A percentile compares a stretch with the other conserved stretches of the same genome.
Evolutionary conservation across 1,139 yeast genomes (phyloP).

Genomic region (Lodderomyces theae): DNA sequence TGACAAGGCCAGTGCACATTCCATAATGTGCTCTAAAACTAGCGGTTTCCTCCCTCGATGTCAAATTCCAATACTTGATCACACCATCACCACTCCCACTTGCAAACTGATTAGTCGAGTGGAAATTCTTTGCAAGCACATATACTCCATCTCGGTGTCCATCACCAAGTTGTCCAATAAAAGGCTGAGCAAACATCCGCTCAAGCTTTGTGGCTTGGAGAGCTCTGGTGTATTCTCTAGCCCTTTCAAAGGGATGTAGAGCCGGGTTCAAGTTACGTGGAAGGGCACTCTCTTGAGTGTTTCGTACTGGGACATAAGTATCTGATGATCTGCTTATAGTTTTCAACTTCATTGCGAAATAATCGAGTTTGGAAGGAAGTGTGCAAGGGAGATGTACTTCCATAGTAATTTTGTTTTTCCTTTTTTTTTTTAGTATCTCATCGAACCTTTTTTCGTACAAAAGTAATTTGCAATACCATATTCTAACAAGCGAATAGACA

Average conservation of each 20-base stretch:
- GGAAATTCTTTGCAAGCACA: conserved; percentile 75
- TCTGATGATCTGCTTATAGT: conserved; percentile 90
- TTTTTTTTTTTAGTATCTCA: neutral
- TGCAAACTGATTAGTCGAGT: conserved; percentile 70
- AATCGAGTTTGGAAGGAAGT: too few relatives aligned
- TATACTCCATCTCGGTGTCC: conserved; percentile 98
- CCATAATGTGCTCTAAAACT: conserved; percentile 90
- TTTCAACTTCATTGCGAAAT: conserved; percentile 74
- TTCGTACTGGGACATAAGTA: conserved; percentile 85
- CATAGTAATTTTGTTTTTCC: too few relatives aligned
- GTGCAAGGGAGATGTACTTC: too few relatives aligned
- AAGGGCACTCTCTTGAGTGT: conserved; percentile 81
- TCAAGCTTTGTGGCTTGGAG: conserved; percentile 93
- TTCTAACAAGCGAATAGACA: too few relatives aligned
- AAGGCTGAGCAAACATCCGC: conserved; percentile 96
- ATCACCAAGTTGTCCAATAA: conserved; percentile 88
- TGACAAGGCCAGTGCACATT: conserved; percentile 81
- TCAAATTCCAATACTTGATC: conserved; percentile 87
- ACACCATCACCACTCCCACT: conserved; percentile 96
- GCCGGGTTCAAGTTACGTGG: conserved; percentile 94
- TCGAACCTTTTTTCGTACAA: neutral
- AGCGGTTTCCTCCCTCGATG: conserved; percentile 67
- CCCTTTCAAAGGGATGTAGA: conserved; percentile 94
- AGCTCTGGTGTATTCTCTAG: conserved; percentile 94
- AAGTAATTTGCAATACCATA: too few relatives aligned